A percentile compares a stretch with the other conserved stretches of the same genome.
phyloP scores from a whole-genome alignment of 495 filamentous ascomycete species.

The Thozetella sp. region DNA sequence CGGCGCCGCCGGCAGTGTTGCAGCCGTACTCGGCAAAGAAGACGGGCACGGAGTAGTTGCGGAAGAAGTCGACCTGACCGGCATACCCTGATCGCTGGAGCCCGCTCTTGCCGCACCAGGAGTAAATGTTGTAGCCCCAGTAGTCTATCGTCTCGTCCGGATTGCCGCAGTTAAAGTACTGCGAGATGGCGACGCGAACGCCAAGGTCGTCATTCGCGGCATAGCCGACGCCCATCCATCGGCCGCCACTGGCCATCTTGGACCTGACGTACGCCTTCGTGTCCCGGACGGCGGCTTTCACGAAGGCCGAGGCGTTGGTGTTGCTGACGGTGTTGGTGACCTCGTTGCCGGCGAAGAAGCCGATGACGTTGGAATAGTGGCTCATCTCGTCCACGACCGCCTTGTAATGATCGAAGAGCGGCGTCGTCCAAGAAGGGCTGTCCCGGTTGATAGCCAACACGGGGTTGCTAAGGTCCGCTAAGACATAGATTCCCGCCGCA shows the following conservation, averaged over 20 bases:
- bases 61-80: conserved; percentile 78
- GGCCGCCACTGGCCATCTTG: conserved; percentile 70
- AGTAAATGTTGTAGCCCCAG: conserved; percentile 99
- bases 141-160: conserved; percentile 75
- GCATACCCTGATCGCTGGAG: conserved; percentile 78
- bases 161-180: conserved; percentile 91
- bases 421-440: conserved; percentile 72
- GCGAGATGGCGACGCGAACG: conserved; percentile 76
- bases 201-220: conserved; percentile 86
- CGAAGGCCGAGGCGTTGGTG: conserved; percentile 84
- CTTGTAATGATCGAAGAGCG: conserved; percentile 79
- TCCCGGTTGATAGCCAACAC: conserved; percentile 80
- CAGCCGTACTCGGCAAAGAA: conserved; percentile 99
- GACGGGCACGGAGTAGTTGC: conserved; percentile 83
- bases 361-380: conserved; percentile 83
- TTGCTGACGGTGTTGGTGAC: conserved; percentile 84
- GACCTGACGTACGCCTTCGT: conserved; percentile 94
- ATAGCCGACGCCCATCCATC: conserved; percentile 88
- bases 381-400: conserved; percentile 78
- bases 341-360: conserved; percentile 98
- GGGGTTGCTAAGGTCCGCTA: conserved; percentile 85
- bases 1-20: conserved; percentile 61
- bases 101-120: conserved; percentile 87
- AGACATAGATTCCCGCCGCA: conserved; percentile 90
- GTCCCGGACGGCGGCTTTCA: conserved; percentile 95